Percentiles rank a stretch among this genome's conserved stretches.
These are phyloP conservation scores for Raddia distichophylla DNA, from an alignment of 176 grass and related monocot species.

Conservation along the genomic window DNA sequence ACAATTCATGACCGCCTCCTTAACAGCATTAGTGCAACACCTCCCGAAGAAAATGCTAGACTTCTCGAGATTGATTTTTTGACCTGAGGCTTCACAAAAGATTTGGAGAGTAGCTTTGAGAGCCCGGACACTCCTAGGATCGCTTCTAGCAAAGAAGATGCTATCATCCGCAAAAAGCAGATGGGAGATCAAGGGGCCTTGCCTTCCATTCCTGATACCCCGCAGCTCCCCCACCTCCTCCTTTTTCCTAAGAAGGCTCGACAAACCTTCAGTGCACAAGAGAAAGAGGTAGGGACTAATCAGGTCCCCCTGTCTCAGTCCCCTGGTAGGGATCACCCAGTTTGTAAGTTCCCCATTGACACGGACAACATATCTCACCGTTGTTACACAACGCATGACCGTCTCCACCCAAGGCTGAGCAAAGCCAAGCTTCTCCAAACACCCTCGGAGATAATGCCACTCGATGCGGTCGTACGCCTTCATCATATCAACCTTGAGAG, in stretches of 20 bases:
- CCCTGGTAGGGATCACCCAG: too few relatives aligned
- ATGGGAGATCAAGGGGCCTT: not conserved
- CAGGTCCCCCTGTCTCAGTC: not conserved
- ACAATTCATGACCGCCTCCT: too few relatives aligned
- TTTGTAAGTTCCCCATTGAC: too few relatives aligned
- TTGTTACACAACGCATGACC: not conserved
- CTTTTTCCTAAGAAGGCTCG: not conserved
- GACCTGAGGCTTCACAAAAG: not conserved
- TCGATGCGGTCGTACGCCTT: not conserved
- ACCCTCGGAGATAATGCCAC: not conserved
- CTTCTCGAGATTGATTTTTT: not conserved
- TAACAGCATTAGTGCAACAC: not conserved
- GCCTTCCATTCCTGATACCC: not conserved
- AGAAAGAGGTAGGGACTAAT: not conserved
- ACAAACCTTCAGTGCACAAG: not conserved
- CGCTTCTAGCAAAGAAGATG: too few relatives aligned
- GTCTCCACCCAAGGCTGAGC: not conserved
- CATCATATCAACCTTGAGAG: too few relatives aligned
- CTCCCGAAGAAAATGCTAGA: not conserved
- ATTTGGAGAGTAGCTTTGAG: not conserved
- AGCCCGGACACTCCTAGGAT: not conserved
- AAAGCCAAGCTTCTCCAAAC: not conserved
- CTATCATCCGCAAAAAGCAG: too few relatives aligned
- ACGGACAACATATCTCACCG: not conserved
- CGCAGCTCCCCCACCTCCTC: not conserved